phyloP scores from a whole-genome alignment of 2,329 filamentous ascomycete genomes.

The Colletotrichum tabaci region DNA sequence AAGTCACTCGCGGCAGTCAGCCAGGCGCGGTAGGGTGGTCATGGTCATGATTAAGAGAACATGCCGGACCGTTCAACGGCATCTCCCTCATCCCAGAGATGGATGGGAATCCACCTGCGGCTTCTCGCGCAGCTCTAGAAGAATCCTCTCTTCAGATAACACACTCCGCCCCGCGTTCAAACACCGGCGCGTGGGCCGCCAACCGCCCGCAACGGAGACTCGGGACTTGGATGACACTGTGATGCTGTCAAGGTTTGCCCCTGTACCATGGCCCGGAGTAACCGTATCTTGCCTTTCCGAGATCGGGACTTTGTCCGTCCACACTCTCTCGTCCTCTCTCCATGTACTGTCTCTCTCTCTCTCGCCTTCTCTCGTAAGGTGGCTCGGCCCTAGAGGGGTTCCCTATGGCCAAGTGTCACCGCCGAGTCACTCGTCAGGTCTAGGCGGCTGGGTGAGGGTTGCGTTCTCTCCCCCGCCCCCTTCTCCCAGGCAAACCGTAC shows the following conservation, averaged over 20 bases:
- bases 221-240: conserved; percentile 31
- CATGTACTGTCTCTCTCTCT: neutral
- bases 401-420: conserved; percentile 11
- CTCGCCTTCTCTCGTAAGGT: neutral
- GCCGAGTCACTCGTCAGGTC: conserved; percentile 22
- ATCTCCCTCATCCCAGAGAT: neutral
- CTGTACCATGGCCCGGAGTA: conserved; percentile 33
- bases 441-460: neutral
- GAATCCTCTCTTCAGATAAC: neutral
- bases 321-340: neutral
- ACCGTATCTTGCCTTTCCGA: conserved; percentile 41
- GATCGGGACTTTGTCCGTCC: conserved; percentile 11
- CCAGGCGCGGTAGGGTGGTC: neutral
- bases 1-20: neutral
- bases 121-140: neutral
- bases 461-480: neutral
- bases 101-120: neutral
- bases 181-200: conserved; percentile 23
- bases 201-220: neutral
- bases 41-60: neutral
- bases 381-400: conserved; percentile 11
- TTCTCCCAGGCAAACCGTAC: neutral
- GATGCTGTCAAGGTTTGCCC: conserved; percentile 32
- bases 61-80: neutral
- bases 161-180: conserved; percentile 30